These are phyloP conservation scores for Talaromyces marneffei DNA, from an alignment of 2,329 filamentous ascomycete genomes.

Conservation along the genomic window DNA sequence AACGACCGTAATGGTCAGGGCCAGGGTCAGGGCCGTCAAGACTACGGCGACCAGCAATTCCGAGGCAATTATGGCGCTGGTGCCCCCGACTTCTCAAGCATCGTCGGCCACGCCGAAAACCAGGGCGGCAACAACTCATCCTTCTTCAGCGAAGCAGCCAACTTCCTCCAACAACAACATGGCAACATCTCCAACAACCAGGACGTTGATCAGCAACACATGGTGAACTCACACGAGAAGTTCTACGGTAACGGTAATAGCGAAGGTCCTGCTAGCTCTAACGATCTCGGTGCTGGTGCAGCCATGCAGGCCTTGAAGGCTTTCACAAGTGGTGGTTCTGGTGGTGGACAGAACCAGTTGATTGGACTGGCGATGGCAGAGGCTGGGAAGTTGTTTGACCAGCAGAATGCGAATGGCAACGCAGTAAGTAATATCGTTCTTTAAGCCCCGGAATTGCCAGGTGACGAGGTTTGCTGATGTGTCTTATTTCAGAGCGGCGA, in stretches of 20 bases:
- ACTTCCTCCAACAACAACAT: slow-evolving; percentile 49
- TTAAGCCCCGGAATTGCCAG: no score
- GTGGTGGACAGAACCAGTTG: slow-evolving; percentile 66
- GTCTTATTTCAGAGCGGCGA: slow-evolving; percentile 45
- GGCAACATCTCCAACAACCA: slow-evolving; percentile 40
- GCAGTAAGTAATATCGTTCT: slow-evolving; percentile 37
- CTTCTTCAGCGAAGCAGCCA: slow-evolving; percentile 54
- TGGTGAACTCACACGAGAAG: slow-evolving; percentile 68
- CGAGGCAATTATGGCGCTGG: slow-evolving; percentile 12
- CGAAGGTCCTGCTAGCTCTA: slow-evolving; percentile 39
- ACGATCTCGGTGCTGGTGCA: slow-evolving; percentile 39
- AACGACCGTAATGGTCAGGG: neutral
- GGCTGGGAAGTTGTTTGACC: slow-evolving; percentile 69
- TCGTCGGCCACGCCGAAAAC: slow-evolving; percentile 45
- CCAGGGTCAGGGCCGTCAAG: slow-evolving; percentile 15
- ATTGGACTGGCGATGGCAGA: slow-evolving; percentile 83
- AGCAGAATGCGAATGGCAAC: slow-evolving; percentile 53
- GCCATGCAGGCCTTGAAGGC: slow-evolving; percentile 61
- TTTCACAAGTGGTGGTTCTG: slow-evolving; percentile 55
- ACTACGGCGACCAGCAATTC: slow-evolving; percentile 11
- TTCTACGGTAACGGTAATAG: slow-evolving; percentile 57
- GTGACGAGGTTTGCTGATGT: neutral
- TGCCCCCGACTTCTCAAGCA: slow-evolving; percentile 16
- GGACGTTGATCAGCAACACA: slow-evolving; percentile 58
- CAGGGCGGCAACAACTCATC: slow-evolving; percentile 43